A percentile compares a stretch with the other conserved stretches of the same genome.
Conservation (phyloP, 1,284 basidiomycete species). For the Polyporus tsugae region DNA sequence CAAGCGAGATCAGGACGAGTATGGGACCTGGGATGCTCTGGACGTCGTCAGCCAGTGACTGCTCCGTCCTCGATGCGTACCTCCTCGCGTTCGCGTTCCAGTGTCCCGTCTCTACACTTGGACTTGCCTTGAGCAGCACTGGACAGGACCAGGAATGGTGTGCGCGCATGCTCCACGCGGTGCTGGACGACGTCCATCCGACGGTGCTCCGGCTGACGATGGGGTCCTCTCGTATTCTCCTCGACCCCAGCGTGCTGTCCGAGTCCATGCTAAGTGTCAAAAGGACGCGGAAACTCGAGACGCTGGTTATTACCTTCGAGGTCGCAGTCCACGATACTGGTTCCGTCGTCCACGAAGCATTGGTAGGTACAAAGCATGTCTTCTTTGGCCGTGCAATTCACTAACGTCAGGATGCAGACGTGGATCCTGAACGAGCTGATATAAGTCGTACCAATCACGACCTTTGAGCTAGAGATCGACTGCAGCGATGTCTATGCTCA, state of each 20-base stretch:
- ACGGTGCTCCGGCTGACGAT: background rate
- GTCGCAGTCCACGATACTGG: background rate
- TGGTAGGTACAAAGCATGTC: background rate
- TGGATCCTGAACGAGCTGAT: background rate
- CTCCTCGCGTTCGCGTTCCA: background rate
- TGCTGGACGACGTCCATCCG: background rate
- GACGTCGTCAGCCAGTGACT: background rate
- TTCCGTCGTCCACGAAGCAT: background rate
- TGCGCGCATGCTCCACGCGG: background rate
- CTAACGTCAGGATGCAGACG: background rate
- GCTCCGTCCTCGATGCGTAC: conserved; percentile 1
- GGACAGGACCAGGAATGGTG: background rate
- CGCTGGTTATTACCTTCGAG: background rate
- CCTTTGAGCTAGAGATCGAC: background rate
- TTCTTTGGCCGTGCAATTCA: background rate
- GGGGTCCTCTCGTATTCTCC: background rate
- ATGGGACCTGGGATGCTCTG: background rate
- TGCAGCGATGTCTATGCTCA: background rate
- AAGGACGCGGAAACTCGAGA: background rate
- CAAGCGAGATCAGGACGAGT: background rate
- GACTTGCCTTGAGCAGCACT: background rate
- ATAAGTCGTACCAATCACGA: background rate
- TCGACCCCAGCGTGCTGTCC: background rate
- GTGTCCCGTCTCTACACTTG: background rate
- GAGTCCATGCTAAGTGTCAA: background rate